Evolutionary conservation across 2,329 filamentous ascomycete species (phyloP), one percentile per base, ranked within the genome.

Genomic region (Fusarium torreyae): DNA sequence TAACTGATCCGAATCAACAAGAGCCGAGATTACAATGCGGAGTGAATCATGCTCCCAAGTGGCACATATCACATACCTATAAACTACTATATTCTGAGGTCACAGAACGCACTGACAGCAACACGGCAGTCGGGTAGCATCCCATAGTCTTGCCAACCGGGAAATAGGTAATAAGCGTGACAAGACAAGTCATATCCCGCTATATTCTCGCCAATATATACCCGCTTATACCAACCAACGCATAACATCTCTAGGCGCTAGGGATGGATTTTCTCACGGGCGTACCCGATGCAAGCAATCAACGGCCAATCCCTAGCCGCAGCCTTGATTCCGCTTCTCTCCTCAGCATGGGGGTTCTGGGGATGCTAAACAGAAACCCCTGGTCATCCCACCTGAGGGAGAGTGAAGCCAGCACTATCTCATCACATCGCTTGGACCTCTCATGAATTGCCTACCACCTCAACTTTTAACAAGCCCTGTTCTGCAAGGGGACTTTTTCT

Each of bases 221-320:
- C 20, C 17, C 22, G 36, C 24, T 10, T 43, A 43, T n/a, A 34
- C 52, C 34, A 40, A 48, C 42, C 31, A 59, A 48, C 52, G 57
- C 55, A 55, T 38, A 57, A 57, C 55, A 57, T 57, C 26, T 28
- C 33, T 46, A 24, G 14, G 14, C 14, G 5, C 42, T 44, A 44
- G 42, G 24, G 7, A 26, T 28, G 10, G 14, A 6, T 28, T 28
- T 28, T 15, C 42, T 17, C 14, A n/a, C 42, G 42, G 42, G 22
- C 42, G 20, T 22, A 56, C 52, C 57, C 52, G 52, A 60, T 60
- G 57, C 57, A 60, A 42, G 57, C 42, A 60, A 60, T 57, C 43
- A 57, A 22, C 17, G 11, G 3, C 57, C 52, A 60, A 60, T 60
- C 57, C 26, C 14, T 28, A 42, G 26, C 13, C 13, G 33, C 53